Evolutionary conservation across 768 basidiomycete species (phyloP).

Genomic region (Mycena chlorophos): DNA sequence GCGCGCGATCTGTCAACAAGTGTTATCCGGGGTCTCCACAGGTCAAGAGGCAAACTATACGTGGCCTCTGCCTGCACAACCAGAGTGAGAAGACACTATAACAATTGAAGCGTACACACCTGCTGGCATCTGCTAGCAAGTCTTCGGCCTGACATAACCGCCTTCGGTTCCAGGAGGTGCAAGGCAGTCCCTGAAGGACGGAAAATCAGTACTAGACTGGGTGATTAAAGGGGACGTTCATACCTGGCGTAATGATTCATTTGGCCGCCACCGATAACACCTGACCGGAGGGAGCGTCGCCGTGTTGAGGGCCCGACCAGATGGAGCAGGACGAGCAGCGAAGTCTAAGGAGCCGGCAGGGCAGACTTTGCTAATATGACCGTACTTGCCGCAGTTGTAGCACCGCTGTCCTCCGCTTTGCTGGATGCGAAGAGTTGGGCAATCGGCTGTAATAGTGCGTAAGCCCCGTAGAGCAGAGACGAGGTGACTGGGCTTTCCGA

Average conservation of each 20-base stretch:
- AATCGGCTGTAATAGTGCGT: constrained; percentile 58
- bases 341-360: constrained; percentile 54
- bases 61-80: not conserved
- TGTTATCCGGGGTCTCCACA: no score
- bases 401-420: constrained; percentile 69
- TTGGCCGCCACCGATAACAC: constrained; percentile 88
- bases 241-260: constrained; percentile 86
- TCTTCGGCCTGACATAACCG: constrained; percentile 63
- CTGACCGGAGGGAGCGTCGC: constrained; percentile 80
- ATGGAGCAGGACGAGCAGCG: constrained; percentile 68
- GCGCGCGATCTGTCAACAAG: constrained; percentile 63
- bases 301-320: constrained; percentile 73
- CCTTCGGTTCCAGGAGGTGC: constrained; percentile 62
- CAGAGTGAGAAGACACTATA: not conserved
- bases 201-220: constrained; percentile 3
- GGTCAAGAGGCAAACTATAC: constrained; percentile 3
- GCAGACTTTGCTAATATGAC: constrained; percentile 80
- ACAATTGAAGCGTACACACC: constrained; percentile 37
- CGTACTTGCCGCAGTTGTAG: constrained; percentile 81
- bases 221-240: constrained; percentile 6
- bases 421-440: constrained; percentile 74
- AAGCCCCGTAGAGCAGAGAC: no score
- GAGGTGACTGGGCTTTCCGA: no score
- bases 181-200: constrained; percentile 67
- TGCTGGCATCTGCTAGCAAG: constrained; percentile 88